Percentiles rank a stretch among this genome's conserved stretches.
These are phyloP conservation scores for Metroxylon sagu DNA, from an alignment of 176 grass and related monocot genomes.

Conservation along the genomic window DNA sequence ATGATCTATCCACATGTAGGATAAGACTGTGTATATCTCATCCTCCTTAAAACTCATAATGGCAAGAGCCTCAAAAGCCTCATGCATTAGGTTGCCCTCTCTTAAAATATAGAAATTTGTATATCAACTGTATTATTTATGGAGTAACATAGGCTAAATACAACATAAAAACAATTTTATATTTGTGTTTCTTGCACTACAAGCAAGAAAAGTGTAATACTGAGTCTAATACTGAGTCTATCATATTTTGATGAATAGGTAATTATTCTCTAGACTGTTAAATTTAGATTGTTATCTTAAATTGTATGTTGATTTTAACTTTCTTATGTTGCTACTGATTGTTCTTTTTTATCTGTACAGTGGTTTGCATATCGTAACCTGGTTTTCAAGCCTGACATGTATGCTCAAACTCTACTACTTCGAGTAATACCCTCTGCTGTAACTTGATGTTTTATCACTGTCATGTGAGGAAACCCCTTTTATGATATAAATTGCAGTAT, in stretches of 20 bases:
- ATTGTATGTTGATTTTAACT: background rate
- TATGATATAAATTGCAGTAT: background rate
- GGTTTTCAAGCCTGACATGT: slow-evolving; percentile 88
- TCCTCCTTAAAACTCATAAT: no score
- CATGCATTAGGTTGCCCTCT: no score
- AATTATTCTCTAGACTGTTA: background rate
- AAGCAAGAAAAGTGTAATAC: no score
- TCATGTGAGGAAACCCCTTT: background rate
- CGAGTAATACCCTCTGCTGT: background rate
- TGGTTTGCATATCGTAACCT: slow-evolving; percentile 95
- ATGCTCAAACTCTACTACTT: slow-evolving; percentile 3
- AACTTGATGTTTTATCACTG: background rate
- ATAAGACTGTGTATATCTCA: no score
- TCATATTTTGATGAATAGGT: no score
- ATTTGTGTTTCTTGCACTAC: background rate
- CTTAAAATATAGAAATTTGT: no score
- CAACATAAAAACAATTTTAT: background rate
- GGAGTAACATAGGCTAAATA: no score
- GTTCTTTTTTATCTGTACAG: slow-evolving; percentile 36
- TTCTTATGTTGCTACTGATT: background rate
- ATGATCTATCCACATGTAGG: no score
- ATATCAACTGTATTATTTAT: no score
- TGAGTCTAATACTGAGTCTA: no score
- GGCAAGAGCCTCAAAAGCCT: no score
- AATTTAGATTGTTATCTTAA: background rate